Percentiles rank a stretch among this genome's conserved stretches.
phyloP scores from a whole-genome alignment of 129 eudicot species.

The Lactuca saligna region DNA sequence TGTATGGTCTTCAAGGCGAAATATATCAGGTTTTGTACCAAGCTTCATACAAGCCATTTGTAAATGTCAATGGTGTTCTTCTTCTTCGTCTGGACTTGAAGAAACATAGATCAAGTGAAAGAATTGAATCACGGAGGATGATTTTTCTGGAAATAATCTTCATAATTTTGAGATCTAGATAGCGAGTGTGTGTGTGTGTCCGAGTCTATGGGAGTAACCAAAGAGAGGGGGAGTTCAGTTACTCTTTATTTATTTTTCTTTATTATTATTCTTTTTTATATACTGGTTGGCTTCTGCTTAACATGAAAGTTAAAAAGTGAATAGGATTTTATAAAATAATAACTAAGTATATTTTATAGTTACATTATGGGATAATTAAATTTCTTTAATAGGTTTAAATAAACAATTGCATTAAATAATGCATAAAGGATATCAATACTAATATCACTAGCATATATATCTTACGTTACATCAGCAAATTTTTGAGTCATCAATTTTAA shows the following conservation, averaged over 20 bases:
- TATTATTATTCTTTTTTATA: too few relatives aligned
- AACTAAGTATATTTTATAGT: neutral
- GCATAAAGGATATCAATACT: too few relatives aligned
- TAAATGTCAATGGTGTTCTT: conserved; percentile 10
- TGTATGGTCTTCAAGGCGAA: conserved; percentile 59
- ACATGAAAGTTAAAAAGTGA: neutral
- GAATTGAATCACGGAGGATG: neutral
- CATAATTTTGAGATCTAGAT: conserved; percentile 35
- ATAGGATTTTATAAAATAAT: too few relatives aligned
- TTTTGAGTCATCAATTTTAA: too few relatives aligned
- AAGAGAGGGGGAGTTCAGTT: conserved; percentile 25
- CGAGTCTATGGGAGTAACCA: conserved; percentile 40
- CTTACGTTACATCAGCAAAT: too few relatives aligned
- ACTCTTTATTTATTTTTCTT: neutral
- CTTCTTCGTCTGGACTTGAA: conserved; percentile 11
- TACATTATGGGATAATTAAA: neutral
- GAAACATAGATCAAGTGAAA: conserved; percentile 27
- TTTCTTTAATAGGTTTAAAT: neutral
- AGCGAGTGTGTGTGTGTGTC: conserved; percentile 12
- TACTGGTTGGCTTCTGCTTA: neutral
- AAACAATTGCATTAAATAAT: neutral
- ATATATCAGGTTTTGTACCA: conserved; percentile 72
- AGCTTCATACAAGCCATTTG: conserved; percentile 65
- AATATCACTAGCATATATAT: too few relatives aligned
- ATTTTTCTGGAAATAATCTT: conserved; percentile 15